phyloP scores from a whole-genome alignment of 768 basidiomycete species.

The Pilatotrama ljubarskyi region DNA sequence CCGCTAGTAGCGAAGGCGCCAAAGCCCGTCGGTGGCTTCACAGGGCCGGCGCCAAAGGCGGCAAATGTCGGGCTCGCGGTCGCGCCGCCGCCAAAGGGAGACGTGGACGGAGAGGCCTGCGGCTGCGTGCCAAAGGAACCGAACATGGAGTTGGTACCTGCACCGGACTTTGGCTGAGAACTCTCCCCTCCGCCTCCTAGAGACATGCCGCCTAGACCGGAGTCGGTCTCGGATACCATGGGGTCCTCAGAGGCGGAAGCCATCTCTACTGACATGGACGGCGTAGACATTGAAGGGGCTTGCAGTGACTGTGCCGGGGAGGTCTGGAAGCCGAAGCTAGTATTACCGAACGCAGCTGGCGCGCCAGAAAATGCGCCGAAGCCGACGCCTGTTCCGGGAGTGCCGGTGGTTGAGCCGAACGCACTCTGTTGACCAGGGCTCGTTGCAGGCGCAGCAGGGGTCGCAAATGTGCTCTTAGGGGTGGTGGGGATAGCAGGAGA shows the following conservation, averaged over 20 bases:
- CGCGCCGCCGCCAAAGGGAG: constrained; percentile 18
- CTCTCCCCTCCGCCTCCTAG: constrained; percentile 23
- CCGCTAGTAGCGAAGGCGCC: constrained; percentile 31
- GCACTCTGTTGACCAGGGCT: constrained; percentile 5
- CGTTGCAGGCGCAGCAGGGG: constrained; percentile 7
- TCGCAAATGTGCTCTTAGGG: constrained; percentile 5
- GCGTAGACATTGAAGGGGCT: constrained; percentile 4
- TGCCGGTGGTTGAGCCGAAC: constrained; percentile 22
- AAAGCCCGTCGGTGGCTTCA: constrained; percentile 31
- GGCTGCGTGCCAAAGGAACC: constrained; percentile 22
- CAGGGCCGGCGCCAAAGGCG: constrained; percentile 6
- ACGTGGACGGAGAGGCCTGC: constrained; percentile 13
- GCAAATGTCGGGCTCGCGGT: constrained; percentile 13
- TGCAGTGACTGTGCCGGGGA: background rate
- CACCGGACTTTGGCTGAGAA: constrained; percentile 15
- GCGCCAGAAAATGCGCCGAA: constrained; percentile 29
- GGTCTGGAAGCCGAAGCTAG: constrained; percentile 15
- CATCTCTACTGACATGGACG: constrained; percentile 14
- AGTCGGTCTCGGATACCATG: constrained; percentile 24
- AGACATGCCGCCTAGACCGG: constrained; percentile 31
- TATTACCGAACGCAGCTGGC: constrained; percentile 28
- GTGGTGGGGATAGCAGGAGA: background rate
- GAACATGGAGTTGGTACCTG: constrained; percentile 26
- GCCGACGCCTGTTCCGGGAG: constrained; percentile 13
- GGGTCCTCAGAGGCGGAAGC: constrained; percentile 19